Base-by-base conservation (phyloP, 2,329 filamentous ascomycete genomes). In the Whalleya microplaca region DNA sequence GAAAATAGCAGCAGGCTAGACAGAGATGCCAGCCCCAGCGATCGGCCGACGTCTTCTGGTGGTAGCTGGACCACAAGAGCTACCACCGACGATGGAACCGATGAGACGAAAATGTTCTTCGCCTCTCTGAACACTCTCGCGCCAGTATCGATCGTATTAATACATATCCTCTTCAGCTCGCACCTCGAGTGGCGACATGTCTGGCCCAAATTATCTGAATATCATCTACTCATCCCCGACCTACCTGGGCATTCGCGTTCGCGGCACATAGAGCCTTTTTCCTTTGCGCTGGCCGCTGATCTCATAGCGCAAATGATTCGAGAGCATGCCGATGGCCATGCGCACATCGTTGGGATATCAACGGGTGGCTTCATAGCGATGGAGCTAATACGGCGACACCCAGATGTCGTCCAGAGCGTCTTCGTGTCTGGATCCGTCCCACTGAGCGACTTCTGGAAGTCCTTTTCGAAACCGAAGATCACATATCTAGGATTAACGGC, bases 331-430 rank as follows among this genome's bases (percentile, higher is more conserved):
- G 63, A 67, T 49, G 66, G 70, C 5, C 61, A 61, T 2, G 76
- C 75, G 3, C 76, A 78, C 58, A 44, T 78, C 27, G 73, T 75
- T 29, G 75, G 75, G 2, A 44, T 78, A 20, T 79, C 75, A 2
- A 73, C 75, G 51, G 75, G 75, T 10, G 75, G 74, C 1, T 78
- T 70, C 52, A 55, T 76, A 1, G 64, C 66, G 29, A 62, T 73
- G 55, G 66, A 69, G n/a, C 59, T 77, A 4, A 67, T 70, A 23
- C 64, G 63, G 37, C 63, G 68, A 18, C 64, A 74, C 49, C 73
- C 75, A 0, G 69, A 72, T 12, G 62, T 76, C 5, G 72, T 75
- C 14, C 50, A 60, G 21, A 71, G 70, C 46, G 67, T 71, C 18
- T 74, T 75, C 43, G 63, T 72, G 8, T 73, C 73, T 14, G 74